Percentiles rank a stretch among this genome's conserved stretches.
Evolutionary conservation across 2,329 filamentous ascomycete genomes (phyloP).

Genomic region (Clarireedia hainanense): DNA sequence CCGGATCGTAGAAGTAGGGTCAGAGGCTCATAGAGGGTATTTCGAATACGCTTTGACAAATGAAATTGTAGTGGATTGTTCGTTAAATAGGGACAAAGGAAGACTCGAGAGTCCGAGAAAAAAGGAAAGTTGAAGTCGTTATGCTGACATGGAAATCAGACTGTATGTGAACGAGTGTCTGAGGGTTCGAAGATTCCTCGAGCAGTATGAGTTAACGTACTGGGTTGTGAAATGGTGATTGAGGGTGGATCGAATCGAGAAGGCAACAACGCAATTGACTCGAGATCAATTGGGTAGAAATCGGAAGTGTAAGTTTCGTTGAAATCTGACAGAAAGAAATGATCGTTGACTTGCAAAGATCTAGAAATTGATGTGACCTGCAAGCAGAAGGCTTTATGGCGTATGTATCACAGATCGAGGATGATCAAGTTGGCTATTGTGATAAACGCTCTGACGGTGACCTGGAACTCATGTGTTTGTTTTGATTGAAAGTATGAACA

Average conservation of each 20-base stretch:
- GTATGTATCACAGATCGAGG: constrained; percentile 8
- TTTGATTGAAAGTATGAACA: constrained; percentile 33
- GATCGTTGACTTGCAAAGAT: constrained; percentile 5
- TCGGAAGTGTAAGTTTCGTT: not conserved
- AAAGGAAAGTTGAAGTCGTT: constrained; percentile 30
- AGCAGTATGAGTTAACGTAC: constrained; percentile 4
- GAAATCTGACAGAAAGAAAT: not conserved
- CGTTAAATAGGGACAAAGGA: constrained; percentile 26
- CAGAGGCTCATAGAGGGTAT: constrained; percentile 35
- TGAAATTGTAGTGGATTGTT: constrained; percentile 39
- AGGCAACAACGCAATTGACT: constrained; percentile 15
- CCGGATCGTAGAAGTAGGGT: constrained; percentile 31
- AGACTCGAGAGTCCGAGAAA: constrained; percentile 27
- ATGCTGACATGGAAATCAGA: constrained; percentile 30
- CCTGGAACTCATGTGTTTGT: constrained; percentile 35
- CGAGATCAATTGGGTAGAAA: constrained; percentile 13
- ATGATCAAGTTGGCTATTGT: constrained; percentile 28
- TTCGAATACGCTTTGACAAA: constrained; percentile 39
- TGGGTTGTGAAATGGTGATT: constrained; percentile 6
- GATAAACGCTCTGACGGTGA: constrained; percentile 33
- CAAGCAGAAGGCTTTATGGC: constrained; percentile 6
- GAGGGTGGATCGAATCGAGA: constrained; percentile 17
- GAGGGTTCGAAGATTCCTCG: constrained; percentile 20
- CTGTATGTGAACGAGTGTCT: constrained; percentile 23
- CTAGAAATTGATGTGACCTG: not conserved